Evolutionary conservation across 2,329 filamentous ascomycete species (phyloP).

Genomic region (Fusarium sororula): DNA sequence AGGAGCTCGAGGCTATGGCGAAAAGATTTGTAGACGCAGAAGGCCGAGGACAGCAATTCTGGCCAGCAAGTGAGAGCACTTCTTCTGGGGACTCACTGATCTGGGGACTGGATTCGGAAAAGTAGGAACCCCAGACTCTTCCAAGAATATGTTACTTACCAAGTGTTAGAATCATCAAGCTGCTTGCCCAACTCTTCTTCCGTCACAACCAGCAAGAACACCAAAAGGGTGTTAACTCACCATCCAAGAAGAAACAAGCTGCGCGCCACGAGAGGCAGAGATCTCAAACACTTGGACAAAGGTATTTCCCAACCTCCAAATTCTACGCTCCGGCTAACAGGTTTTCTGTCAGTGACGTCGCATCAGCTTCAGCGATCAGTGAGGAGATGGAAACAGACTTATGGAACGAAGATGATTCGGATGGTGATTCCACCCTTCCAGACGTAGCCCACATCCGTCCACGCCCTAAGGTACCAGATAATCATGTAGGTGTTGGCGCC

Average conservation of each 20-base stretch:
- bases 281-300: neutral
- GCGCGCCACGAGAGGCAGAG: neutral
- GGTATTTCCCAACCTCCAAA: neutral
- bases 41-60: neutral
- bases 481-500: too few species aligned
- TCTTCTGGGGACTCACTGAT: neutral
- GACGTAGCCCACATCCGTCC: fast-evolving
- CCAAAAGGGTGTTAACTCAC: neutral
- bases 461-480: fast-evolving
- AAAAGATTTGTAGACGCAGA: neutral
- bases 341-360: neutral
- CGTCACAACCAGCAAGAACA: neutral
- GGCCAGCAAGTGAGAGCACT: neutral
- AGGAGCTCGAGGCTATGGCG: neutral
- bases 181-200: neutral
- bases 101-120: neutral
- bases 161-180: neutral
- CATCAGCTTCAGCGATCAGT: fast-evolving
- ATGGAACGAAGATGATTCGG: neutral
- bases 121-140: neutral
- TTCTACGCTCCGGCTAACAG: neutral
- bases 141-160: fast-evolving
- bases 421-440: neutral
- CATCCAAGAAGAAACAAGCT: neutral
- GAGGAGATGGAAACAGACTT: neutral